phyloP scores from a whole-genome alignment of 441 rosid species.

The Pelargonium australe region DNA sequence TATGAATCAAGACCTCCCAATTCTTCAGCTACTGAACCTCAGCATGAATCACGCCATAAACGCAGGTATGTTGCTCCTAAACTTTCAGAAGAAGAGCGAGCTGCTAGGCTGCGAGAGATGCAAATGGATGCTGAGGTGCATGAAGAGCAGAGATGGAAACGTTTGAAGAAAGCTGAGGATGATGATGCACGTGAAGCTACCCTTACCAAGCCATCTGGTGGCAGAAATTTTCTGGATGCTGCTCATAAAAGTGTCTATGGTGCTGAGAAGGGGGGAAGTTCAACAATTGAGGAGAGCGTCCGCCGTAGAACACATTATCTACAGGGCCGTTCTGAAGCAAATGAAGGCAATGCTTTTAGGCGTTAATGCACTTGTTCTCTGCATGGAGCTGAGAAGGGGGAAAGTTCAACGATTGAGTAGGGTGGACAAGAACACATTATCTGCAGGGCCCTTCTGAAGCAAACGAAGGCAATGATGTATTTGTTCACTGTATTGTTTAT shows the following conservation, averaged over 20 bases:
- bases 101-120: constrained; percentile 72
- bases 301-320: constrained; percentile 73
- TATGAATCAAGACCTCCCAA: constrained; percentile 7
- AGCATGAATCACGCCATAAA: constrained; percentile 33
- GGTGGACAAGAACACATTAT: constrained; percentile 73
- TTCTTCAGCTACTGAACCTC: constrained; percentile 15
- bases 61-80: constrained; percentile 38
- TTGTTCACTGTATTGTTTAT: background rate
- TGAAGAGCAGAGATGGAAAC: constrained; percentile 85
- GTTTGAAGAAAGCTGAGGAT: constrained; percentile 72
- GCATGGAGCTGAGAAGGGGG: constrained; percentile 73
- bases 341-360: constrained; percentile 74
- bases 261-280: constrained; percentile 78
- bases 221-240: constrained; percentile 75
- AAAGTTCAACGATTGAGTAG: constrained; percentile 79
- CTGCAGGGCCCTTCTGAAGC: constrained; percentile 60
- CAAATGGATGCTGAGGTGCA: constrained; percentile 77
- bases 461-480: constrained; percentile 49
- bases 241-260: constrained; percentile 76
- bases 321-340: constrained; percentile 54
- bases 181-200: constrained; percentile 59
- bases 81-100: constrained; percentile 76
- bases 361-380: constrained; percentile 32
- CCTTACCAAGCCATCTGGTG: constrained; percentile 29
- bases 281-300: constrained; percentile 82